A percentile compares a stretch with the other conserved stretches of the same genome.
Conservation (phyloP, 31 red algal genomes). For the Asparagopsis taxiformis region DNA sequence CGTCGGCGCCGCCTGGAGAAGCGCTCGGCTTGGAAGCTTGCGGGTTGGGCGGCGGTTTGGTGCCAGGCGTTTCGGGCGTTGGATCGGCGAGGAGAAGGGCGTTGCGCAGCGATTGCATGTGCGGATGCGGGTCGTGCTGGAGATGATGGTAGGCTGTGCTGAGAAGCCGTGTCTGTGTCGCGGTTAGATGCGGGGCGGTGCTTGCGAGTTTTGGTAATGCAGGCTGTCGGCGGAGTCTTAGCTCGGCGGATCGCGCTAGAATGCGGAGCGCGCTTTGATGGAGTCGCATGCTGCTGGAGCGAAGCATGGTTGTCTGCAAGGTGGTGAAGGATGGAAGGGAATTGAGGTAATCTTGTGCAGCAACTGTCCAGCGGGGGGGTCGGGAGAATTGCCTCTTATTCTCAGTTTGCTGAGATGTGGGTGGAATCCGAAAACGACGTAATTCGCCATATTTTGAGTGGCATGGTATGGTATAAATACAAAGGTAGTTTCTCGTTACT, state of each 20-base stretch:
- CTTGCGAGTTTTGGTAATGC: background rate
- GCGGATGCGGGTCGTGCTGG: background rate
- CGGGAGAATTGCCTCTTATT: too few relatives aligned
- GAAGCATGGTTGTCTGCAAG: too few relatives aligned
- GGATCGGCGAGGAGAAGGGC: background rate
- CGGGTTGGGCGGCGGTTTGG: background rate
- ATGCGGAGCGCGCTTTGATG: conserved; percentile 2
- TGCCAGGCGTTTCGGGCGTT: background rate
- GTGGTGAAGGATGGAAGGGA: too few relatives aligned
- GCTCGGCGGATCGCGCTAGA: background rate
- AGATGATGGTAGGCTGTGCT: background rate
- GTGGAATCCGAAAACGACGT: too few relatives aligned
- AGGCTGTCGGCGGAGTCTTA: conserved; percentile 3
- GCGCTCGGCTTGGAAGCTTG: background rate
- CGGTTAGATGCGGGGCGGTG: background rate
- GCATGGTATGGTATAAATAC: too few relatives aligned
- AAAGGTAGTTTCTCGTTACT: too few relatives aligned
- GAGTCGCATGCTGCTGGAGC: background rate
- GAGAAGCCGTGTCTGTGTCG: background rate
- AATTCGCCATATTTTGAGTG: too few relatives aligned
- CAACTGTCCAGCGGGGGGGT: too few relatives aligned
- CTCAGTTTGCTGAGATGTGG: too few relatives aligned
- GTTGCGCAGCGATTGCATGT: background rate
- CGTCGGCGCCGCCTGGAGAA: background rate
- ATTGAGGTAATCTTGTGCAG: too few relatives aligned